Evolutionary conservation across 2,329 filamentous ascomycete genomes (phyloP), one percentile per base, ranked within the genome.

Genomic region (Aspergillus bombycis): DNA sequence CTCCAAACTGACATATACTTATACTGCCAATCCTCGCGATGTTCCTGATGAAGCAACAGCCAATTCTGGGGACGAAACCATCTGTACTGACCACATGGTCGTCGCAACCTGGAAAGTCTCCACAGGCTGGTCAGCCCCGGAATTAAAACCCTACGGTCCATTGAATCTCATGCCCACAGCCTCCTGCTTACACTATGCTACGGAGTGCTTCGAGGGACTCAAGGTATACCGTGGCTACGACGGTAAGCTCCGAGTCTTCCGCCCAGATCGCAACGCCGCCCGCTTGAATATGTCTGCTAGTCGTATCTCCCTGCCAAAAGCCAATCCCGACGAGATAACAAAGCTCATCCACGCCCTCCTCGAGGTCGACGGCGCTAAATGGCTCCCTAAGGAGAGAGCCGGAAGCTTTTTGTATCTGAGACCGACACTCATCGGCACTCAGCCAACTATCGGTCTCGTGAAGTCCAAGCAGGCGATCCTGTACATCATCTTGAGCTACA

Each of bases 11-110:
- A 30, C 4, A 12, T 50, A 57, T 10, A 28, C 38, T 16, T 50
- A 38, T 4, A 61, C 59, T 12, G 43, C 53, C 5, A 12, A 14
- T 2, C 59, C 59, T 3, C 59, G 41, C 38, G n/a, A 36, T 32
- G 52, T 52, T 16, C 59, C 59, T 32, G 32, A 32, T 32, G 30
- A 50, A 57, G 21, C 53, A 30, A 52, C 46, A 12, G 30, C 36
- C 6, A 9, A 34, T 10, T 11, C 28, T 19, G 19, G 30, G 32
- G 57, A 59, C 26, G 57, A 59, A 16, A 59, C 57, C 14, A 41
- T 48, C 43, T 84, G 82, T 82, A 93, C 91, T 67, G 93, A 96
- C 82, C 93, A 96, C 83, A 95, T 96, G 92, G 81, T 94, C 70
- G 87, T 86, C 55, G 88, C 82, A 11, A 78, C 79, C 54, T 94